phyloP scores from a whole-genome alignment of 495 filamentous ascomycete genomes.

The Pseudevernia furfuracea region DNA sequence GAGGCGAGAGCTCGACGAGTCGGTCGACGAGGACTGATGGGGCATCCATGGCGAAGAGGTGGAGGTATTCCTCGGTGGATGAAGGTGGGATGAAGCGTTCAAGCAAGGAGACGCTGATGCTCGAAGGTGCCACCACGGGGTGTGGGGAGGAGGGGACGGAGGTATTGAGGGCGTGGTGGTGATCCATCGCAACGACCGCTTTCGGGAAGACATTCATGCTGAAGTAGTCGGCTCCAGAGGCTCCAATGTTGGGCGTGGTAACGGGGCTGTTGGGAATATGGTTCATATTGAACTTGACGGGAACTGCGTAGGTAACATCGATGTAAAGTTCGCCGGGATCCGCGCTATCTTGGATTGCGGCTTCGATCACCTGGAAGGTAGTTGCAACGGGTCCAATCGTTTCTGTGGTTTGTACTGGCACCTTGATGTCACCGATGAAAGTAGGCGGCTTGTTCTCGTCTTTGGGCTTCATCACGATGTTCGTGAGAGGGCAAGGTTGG shows the following conservation, averaged over 20 bases:
- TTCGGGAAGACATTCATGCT: conserved; percentile 43
- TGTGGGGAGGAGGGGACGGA: conserved; percentile 43
- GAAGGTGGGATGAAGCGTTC: conserved; percentile 67
- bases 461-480: conserved; percentile 36
- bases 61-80: conserved; percentile 49
- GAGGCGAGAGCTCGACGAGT: conserved; percentile 52
- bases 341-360: conserved; percentile 17
- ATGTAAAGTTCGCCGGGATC: conserved; percentile 44
- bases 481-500: conserved; percentile 51
- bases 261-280: conserved; percentile 57
- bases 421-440: conserved; percentile 45
- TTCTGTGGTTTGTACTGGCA: conserved; percentile 45
- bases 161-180: conserved; percentile 40
- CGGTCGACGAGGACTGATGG: conserved; percentile 61
- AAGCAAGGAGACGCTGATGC: conserved; percentile 56
- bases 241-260: conserved; percentile 45
- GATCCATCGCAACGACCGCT: conserved; percentile 50
- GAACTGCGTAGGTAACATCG: conserved; percentile 57
- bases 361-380: conserved; percentile 16
- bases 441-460: conserved; percentile 24
- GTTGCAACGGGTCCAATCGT: conserved; percentile 18
- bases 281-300: conserved; percentile 52
- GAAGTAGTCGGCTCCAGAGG: conserved; percentile 47
- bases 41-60: conserved; percentile 50
- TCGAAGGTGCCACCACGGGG: conserved; percentile 57